Evolutionary conservation across 2,329 filamentous ascomycete species (phyloP), one percentile per base, ranked within the genome.

Genomic region (Fusarium dimerum): DNA sequence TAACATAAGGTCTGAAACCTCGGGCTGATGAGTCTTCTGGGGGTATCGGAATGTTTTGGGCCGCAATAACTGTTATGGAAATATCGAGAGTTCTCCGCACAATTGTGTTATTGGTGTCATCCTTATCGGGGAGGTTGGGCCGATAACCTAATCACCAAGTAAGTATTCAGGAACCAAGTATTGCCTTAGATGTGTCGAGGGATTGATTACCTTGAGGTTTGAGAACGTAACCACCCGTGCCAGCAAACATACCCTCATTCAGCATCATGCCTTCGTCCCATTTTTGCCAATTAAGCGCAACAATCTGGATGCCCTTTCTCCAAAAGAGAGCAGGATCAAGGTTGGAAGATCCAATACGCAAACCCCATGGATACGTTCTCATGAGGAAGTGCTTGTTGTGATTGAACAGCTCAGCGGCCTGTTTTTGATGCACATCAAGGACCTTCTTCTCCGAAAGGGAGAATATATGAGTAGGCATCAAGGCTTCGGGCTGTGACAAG

Each of bases 241-340:
- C 89, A 2, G 85, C 82, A 71, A 96, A 96, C 90, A 96, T 94
- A 62, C 85, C 92, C 66, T 94, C 87, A 67, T 97, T 97, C 13
- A 96, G 81, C 93, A 97, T 97, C 87, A 95, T 95, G 32, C 90
- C 92, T 62, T 90, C 88, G 65, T 97, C 92, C 71, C 89, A 86
- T 55, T 86, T 87, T 71, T 97, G 92, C 90, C 92, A 97, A 73
- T 97, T 97, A 55, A 97, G 77, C 0, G 92, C 92, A 2, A 95
- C 91, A 62, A 97, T 87, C 71, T 97, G 92, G 3, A 95, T 87
- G 13, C 92, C 92, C 59, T 90, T 87, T 32, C 90, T 82, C 92
- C 92, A 97, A 71, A 92, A 94, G 4, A 87, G 80, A 1, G 85
- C 83, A 5, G 93, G 92, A 61, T 96, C 90, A 12, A 95, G 78